A percentile compares a stretch with the other conserved stretches of the same genome.
phyloP scores from a whole-genome alignment of 495 filamentous ascomycete genomes.

The Aspergillus mulundensis region DNA sequence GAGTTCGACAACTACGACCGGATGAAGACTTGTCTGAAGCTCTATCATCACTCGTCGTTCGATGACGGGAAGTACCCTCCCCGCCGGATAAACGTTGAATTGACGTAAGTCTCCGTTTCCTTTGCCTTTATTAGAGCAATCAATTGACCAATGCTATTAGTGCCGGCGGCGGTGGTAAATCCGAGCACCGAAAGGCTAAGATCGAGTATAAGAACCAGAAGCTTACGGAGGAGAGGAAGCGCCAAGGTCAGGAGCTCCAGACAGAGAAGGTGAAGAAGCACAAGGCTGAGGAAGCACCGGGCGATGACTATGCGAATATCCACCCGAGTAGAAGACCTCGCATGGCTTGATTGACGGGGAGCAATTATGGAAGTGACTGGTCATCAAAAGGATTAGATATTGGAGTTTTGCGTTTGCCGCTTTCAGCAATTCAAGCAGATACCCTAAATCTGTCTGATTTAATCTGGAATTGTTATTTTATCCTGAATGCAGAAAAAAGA shows the following conservation, averaged over 20 bases:
- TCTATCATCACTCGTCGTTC: conserved; percentile 84
- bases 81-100: conserved; percentile 84
- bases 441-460: conserved; percentile 1
- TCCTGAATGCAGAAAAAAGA: no score
- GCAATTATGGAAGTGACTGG: not conserved
- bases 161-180: conserved; percentile 82
- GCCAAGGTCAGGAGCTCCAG: conserved; percentile 48
- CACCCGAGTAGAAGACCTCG: conserved; percentile 58
- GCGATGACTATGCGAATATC: conserved; percentile 41
- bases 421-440: conserved; percentile 5
- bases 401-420: not conserved
- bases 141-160: conserved; percentile 22
- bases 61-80: conserved; percentile 59
- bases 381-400: not conserved
- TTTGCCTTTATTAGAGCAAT: not conserved
- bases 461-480: not conserved
- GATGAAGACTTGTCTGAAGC: conserved; percentile 89
- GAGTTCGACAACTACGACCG: conserved; percentile 86
- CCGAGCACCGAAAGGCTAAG: conserved; percentile 63
- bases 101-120: conserved; percentile 58
- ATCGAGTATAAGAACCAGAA: conserved; percentile 83
- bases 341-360: conserved; percentile 25
- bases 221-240: conserved; percentile 74
- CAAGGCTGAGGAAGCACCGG: conserved; percentile 23
- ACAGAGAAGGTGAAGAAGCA: conserved; percentile 44